A percentile compares a stretch with the other conserved stretches of the same genome.
Evolutionary conservation across 495 filamentous ascomycete species (phyloP).

Genomic region (Aspergillus haitiensis): DNA sequence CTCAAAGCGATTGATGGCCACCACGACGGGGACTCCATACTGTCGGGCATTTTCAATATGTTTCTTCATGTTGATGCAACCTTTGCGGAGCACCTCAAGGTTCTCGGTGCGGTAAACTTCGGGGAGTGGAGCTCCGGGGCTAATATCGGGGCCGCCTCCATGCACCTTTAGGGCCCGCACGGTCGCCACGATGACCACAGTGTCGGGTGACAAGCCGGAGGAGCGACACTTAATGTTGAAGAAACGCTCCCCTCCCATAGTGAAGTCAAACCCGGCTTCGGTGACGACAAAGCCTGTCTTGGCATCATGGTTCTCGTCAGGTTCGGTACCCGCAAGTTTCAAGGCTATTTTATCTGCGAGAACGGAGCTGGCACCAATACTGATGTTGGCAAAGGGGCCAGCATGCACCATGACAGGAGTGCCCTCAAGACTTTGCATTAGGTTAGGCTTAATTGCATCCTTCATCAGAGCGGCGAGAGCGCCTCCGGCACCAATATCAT

Average conservation of each 20-base stretch:
- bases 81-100: conserved; percentile 80
- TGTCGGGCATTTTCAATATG: conserved; percentile 84
- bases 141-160: conserved; percentile 89
- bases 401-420: conserved; percentile 97
- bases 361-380: conserved; percentile 92
- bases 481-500: conserved; percentile 90
- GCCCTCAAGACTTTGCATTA: conserved; percentile 97
- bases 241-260: conserved; percentile 98
- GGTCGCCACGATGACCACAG: conserved; percentile 92
- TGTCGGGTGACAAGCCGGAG: conserved; percentile 87
- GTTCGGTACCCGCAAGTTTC: conserved; percentile 93
- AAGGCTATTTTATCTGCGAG: conserved; percentile 93
- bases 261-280: conserved; percentile 98
- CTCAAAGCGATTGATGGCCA: conserved; percentile 94
- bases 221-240: conserved; percentile 99
- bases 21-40: conserved; percentile 93
- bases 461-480: conserved; percentile 93
- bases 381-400: conserved; percentile 97
- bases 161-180: conserved; percentile 96
- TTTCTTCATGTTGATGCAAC: conserved; percentile 91
- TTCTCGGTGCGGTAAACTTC: conserved; percentile 93
- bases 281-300: conserved; percentile 96
- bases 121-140: conserved; percentile 75
- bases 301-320: conserved; percentile 80
- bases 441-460: conserved; percentile 96